phyloP scores from a whole-genome alignment of 345 rosid species.

The Euphorbia tirucalli region DNA sequence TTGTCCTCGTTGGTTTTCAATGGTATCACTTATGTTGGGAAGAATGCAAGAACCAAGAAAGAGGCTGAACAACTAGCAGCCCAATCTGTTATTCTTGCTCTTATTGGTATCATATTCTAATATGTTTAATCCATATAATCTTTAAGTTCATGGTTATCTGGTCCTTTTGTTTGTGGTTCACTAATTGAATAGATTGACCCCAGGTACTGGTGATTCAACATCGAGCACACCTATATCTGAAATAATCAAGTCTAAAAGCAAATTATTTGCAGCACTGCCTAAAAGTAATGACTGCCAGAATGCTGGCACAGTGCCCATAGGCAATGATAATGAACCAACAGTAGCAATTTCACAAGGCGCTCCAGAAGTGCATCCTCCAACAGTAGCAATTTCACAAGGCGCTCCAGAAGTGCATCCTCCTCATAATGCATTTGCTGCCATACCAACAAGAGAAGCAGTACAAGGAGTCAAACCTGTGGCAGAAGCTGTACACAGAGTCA shows the following conservation, averaged over 20 bases:
- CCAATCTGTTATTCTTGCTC: slow-evolving; percentile 34
- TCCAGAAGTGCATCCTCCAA: slow-evolving; percentile 1
- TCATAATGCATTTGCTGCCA: neutral
- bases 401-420: slow-evolving; percentile 1
- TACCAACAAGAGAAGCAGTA: neutral
- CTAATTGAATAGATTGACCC: neutral
- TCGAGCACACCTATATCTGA: slow-evolving; percentile 22
- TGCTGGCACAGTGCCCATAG: neutral
- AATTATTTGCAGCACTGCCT: slow-evolving; percentile 25
- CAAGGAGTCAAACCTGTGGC: neutral
- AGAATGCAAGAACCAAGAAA: slow-evolving; percentile 38
- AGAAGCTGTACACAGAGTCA: neutral
- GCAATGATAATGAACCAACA: slow-evolving; percentile 1
- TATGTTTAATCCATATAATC: neutral
- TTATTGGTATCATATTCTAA: slow-evolving; percentile 26
- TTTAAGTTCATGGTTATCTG: neutral
- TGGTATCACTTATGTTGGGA: slow-evolving; percentile 31
- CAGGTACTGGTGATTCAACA: slow-evolving; percentile 23
- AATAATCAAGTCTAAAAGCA: slow-evolving; percentile 39
- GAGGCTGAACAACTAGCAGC: slow-evolving; percentile 59
- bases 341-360: slow-evolving; percentile 1
- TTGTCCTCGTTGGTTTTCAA: slow-evolving; percentile 32
- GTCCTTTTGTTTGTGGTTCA: neutral
- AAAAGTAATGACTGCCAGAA: slow-evolving; percentile 16
- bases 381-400: neutral